Percentiles rank a stretch among this genome's conserved stretches.
Evolutionary conservation across 371 early-diverging fungal genomes (phyloP).

Genomic region (Choanephora cucurbitarum): DNA sequence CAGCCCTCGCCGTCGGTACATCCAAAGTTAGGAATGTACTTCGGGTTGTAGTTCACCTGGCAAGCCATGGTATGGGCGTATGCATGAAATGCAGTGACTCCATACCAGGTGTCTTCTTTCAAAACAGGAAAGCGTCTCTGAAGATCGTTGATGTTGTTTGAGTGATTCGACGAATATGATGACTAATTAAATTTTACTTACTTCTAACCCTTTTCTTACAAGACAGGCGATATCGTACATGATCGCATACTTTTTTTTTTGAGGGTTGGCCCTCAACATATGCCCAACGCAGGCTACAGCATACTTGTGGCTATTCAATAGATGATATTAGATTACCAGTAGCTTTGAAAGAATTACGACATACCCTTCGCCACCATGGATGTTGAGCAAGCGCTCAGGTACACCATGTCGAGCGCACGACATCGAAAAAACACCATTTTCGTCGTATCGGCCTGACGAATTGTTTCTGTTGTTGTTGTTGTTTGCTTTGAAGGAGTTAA

Average conservation of each 20-base stretch:
- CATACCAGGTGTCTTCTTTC: neutral
- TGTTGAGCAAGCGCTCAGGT: slow-evolving; percentile 5
- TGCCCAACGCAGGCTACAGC: neutral
- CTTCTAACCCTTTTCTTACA: too few species aligned
- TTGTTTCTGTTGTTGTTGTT: too few species aligned
- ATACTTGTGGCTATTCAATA: neutral
- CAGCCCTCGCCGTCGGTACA: slow-evolving; percentile 8
- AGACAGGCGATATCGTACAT: too few species aligned
- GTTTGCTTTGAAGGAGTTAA: too few species aligned
- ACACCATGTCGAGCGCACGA: slow-evolving; percentile 9
- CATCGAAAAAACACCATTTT: slow-evolving; percentile 2
- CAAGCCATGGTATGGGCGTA: slow-evolving; percentile 11
- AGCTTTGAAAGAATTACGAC: neutral
- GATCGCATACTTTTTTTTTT: too few species aligned
- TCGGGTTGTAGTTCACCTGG: slow-evolving; percentile 13
- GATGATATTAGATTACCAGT: neutral
- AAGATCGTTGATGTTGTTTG: too few species aligned
- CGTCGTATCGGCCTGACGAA: neutral
- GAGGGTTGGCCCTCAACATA: neutral
- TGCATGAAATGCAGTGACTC: slow-evolving; percentile 9
- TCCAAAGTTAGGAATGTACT: slow-evolving; percentile 3
- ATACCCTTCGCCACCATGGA: neutral
- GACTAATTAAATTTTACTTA: too few species aligned
- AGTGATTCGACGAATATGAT: too few species aligned
- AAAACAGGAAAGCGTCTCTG: too few species aligned